Percentiles rank a stretch among this genome's conserved stretches.
Conservation (phyloP, 148 eudicot species). For the Camellia sinensis region DNA sequence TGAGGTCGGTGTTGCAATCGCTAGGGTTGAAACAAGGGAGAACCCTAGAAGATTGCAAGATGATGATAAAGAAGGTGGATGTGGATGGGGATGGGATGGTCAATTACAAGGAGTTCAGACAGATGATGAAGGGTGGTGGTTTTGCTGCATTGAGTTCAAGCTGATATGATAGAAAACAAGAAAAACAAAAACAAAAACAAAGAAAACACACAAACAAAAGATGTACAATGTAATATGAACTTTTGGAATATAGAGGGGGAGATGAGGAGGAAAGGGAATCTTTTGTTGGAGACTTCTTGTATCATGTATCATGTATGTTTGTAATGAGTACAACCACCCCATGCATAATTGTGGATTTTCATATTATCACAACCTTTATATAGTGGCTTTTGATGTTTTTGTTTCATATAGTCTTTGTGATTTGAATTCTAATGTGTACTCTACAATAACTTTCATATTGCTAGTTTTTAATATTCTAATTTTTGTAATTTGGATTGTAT, state of each 20-base stretch:
- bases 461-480: too few relatives aligned
- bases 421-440: too few relatives aligned
- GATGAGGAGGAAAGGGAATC: too few relatives aligned
- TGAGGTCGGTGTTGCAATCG: slow-evolving; percentile 69
- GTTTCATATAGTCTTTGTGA: too few relatives aligned
- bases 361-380: too few relatives aligned
- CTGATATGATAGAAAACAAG: neutral
- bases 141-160: slow-evolving; percentile 57
- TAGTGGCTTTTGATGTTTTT: too few relatives aligned
- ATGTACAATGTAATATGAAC: neutral
- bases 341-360: too few relatives aligned
- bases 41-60: slow-evolving; percentile 73
- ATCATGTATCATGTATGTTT: neutral
- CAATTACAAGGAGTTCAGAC: slow-evolving; percentile 65
- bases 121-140: slow-evolving; percentile 92
- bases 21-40: slow-evolving; percentile 88
- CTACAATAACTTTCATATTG: too few relatives aligned
- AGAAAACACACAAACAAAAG: too few relatives aligned
- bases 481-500: too few relatives aligned
- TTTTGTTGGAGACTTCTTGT: neutral
- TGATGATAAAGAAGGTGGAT: slow-evolving; percentile 81
- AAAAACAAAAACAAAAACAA: too few relatives aligned
- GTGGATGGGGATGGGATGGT: slow-evolving; percentile 90
- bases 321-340: too few relatives aligned
- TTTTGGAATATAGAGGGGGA: neutral